Evolutionary conservation across 805 yeast genomes (phyloP), one percentile per base, ranked within the genome.

Genomic region (Teunomyces lycoperdinae): DNA sequence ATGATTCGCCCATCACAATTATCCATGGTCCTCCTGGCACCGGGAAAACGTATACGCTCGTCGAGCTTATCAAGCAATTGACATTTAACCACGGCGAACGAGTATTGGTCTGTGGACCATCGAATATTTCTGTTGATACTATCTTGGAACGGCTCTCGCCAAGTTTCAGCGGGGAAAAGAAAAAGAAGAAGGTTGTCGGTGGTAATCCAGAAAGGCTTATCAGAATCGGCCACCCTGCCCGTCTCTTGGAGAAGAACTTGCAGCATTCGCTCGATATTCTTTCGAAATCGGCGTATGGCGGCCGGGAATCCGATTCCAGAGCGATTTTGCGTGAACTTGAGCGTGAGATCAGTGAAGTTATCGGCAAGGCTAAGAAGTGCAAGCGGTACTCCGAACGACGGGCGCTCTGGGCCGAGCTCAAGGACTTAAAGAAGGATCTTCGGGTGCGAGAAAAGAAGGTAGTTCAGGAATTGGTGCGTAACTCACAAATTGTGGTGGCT

Each of bases 221-320:
- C 9, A 75, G 99, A 58, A 77, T 92, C 32, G 99, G 98, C 0
- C 97, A 94, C 63, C 98, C 98, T 0, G 96, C 97, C 1, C 77
- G 97, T 48, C 71, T 92, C 10, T 63, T 89, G 13, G 77, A 78
- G 0, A 58, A 76, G 0, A 85, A 83, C 47, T 64, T 84, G 30
- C 72, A 78, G 17, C 96, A 89, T 62, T 88, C 96, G 0, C 66
- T 91, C 20, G 97, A 91, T 55, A 68, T 87, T 14, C 70, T 88
- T 1, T 77, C 88, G 7, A 83, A 81, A 52, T 71, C 64, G 1
- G 76, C 80, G 26, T 81, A 80, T 47, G 74, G 79, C 4, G 86
- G 85, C 0, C 58, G 43, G 24, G 50, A 56, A 9, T 39, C 42
- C 20, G 67, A 63, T 34, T 51, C 54, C 28, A 57, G 53, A 42